Conservation (phyloP, 2,329 filamentous ascomycete species). For the Hawksworthiomyces lignivorus region DNA sequence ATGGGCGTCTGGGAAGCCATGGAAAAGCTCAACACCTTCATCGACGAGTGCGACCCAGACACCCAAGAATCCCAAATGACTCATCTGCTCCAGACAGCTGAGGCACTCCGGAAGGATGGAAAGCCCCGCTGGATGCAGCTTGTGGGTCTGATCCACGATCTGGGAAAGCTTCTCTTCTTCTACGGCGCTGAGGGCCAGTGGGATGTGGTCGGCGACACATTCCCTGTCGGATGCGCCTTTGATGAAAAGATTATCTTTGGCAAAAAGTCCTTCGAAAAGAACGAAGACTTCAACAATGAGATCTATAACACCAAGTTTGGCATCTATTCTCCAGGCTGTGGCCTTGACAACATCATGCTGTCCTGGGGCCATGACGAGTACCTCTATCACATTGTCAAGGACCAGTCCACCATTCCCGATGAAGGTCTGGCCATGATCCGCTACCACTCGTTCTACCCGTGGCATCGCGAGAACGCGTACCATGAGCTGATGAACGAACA, state of each 20-base stretch:
- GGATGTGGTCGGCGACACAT: constrained; percentile 87
- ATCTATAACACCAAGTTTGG: constrained; percentile 70
- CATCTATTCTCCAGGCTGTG: constrained; percentile 73
- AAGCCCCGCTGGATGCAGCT: constrained; percentile 79
- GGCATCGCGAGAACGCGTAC: constrained; percentile 79
- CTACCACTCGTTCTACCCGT: constrained; percentile 90
- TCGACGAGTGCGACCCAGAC: constrained; percentile 88
- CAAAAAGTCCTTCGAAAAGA: constrained; percentile 65
- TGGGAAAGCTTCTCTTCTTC: constrained; percentile 74
- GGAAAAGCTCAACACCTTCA: constrained; percentile 83
- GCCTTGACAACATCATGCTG: constrained; percentile 81
- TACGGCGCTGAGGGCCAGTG: constrained; percentile 77
- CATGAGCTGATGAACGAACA: constrained; percentile 74
- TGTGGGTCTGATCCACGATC: constrained; percentile 68
- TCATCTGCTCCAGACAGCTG: constrained; percentile 79
- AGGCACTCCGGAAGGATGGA: constrained; percentile 80
- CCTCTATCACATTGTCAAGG: constrained; percentile 78
- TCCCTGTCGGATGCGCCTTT: constrained; percentile 70
- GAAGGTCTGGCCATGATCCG: constrained; percentile 89
- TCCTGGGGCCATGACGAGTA: constrained; percentile 89
- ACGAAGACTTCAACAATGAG: constrained; percentile 64
- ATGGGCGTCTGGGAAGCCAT: constrained; percentile 90
- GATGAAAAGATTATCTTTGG: constrained; percentile 71
- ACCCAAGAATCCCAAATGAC: constrained; percentile 82
- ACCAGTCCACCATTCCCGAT: constrained; percentile 67